Evolutionary conservation across 805 yeast genomes (phyloP).

Genomic region (Wickerhamiella alocasiicola): DNA sequence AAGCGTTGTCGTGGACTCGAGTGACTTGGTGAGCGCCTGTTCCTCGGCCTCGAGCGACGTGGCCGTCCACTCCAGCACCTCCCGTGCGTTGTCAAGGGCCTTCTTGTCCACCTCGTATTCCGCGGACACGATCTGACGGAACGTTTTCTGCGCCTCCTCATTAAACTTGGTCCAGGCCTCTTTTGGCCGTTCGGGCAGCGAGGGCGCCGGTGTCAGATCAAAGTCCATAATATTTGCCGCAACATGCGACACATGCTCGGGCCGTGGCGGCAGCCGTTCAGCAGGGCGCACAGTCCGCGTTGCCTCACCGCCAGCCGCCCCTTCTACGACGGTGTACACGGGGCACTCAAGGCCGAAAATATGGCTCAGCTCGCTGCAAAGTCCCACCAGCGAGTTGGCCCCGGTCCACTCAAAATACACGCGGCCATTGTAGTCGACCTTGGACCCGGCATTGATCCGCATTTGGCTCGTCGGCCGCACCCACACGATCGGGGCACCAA

Average conservation of each 20-base stretch:
- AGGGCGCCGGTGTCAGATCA: constrained; percentile 14
- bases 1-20: constrained; percentile 24
- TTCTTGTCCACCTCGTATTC: constrained; percentile 21
- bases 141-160: constrained; percentile 19
- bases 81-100: constrained; percentile 27
- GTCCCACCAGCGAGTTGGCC: constrained; percentile 25
- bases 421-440: constrained; percentile 58
- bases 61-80: constrained; percentile 28
- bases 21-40: constrained; percentile 22
- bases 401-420: constrained; percentile 55
- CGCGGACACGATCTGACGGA: constrained; percentile 20
- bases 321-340: constrained; percentile 28
- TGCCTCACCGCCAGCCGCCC: too few species aligned
- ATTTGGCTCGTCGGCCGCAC: constrained; percentile 42
- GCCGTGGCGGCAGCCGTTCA: background rate
- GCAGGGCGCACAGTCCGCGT: too few species aligned
- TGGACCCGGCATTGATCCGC: constrained; percentile 45
- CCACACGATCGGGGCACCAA: constrained; percentile 51
- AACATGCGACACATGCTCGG: background rate
- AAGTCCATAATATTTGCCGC: constrained; percentile 11
- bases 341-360: constrained; percentile 36
- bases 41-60: constrained; percentile 29
- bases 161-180: constrained; percentile 26
- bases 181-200: background rate
- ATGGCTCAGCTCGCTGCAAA: constrained; percentile 27